phyloP scores from a whole-genome alignment of 1,139 yeast species.

The Magnusiomyces magnusii region DNA sequence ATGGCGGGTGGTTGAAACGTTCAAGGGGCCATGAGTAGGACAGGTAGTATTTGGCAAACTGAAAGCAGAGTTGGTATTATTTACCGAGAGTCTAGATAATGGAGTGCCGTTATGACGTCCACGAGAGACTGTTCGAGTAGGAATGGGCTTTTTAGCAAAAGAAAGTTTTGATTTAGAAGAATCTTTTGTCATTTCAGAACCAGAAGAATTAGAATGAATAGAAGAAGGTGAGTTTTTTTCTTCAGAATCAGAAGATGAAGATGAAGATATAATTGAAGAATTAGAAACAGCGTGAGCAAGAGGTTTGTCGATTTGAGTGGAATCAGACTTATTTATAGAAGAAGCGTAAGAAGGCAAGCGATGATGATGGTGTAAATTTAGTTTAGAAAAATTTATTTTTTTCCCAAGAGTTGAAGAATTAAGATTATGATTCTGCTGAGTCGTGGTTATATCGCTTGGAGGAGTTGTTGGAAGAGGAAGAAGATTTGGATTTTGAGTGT shows the following conservation, averaged over 20 bases:
- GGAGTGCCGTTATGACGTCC: neutral
- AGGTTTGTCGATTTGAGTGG: neutral
- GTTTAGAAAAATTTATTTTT: neutral
- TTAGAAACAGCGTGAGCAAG: neutral
- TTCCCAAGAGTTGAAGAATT: neutral
- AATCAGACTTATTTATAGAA: neutral
- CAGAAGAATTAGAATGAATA: no score
- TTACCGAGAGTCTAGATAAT: neutral
- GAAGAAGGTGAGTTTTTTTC: neutral
- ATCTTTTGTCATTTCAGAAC: neutral
- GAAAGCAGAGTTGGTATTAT: neutral
- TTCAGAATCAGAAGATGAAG: neutral
- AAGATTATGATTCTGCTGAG: neutral
- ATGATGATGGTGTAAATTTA: neutral
- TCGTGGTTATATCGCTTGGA: neutral
- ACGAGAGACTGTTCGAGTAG: neutral
- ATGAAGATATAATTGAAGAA: neutral
- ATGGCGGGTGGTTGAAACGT: neutral
- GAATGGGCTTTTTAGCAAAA: neutral
- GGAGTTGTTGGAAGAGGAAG: neutral
- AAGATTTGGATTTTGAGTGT: neutral
- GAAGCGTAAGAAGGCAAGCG: constrained; percentile 1
- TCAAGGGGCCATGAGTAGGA: neutral
- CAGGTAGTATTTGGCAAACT: neutral
- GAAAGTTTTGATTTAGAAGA: neutral